Evolutionary conservation across 1,139 yeast species (phyloP).

Genomic region (Hemisphaericaspora lyxosophila): DNA sequence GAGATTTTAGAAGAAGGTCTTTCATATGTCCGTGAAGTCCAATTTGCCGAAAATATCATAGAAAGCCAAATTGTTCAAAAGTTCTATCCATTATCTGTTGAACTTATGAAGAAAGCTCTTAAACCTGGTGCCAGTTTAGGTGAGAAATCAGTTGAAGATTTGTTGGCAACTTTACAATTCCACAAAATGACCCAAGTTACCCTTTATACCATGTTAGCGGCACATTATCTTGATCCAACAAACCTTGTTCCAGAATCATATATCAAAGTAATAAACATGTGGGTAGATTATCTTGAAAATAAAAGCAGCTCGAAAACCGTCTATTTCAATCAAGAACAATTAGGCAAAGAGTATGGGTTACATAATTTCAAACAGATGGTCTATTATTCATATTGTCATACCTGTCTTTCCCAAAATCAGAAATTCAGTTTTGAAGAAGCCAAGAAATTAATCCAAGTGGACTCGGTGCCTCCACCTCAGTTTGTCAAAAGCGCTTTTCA

Average conservation of each 20-base stretch:
- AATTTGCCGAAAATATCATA: constrained; percentile 31
- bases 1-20: constrained; percentile 47
- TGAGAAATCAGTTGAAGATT: constrained; percentile 19
- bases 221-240: constrained; percentile 11
- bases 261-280: constrained; percentile 28
- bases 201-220: constrained; percentile 32
- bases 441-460: constrained; percentile 28
- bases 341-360: constrained; percentile 5
- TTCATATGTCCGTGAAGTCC: constrained; percentile 39
- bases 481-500: constrained; percentile 20
- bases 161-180: constrained; percentile 29
- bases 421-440: constrained; percentile 28
- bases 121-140: constrained; percentile 16
- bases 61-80: constrained; percentile 23
- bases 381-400: constrained; percentile 35
- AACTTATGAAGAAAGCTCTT: constrained; percentile 23
- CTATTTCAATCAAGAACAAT: not conserved
- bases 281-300: constrained; percentile 39
- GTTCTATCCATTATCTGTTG: constrained; percentile 29
- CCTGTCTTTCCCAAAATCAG: constrained; percentile 25
- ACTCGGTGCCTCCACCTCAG: constrained; percentile 24
- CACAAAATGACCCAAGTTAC: constrained; percentile 33
- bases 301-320: not conserved
- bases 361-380: constrained; percentile 27
- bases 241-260: constrained; percentile 15